phyloP scores from a whole-genome alignment of 495 filamentous ascomycete species.

The Hyphodiscus hymeniophilus region DNA sequence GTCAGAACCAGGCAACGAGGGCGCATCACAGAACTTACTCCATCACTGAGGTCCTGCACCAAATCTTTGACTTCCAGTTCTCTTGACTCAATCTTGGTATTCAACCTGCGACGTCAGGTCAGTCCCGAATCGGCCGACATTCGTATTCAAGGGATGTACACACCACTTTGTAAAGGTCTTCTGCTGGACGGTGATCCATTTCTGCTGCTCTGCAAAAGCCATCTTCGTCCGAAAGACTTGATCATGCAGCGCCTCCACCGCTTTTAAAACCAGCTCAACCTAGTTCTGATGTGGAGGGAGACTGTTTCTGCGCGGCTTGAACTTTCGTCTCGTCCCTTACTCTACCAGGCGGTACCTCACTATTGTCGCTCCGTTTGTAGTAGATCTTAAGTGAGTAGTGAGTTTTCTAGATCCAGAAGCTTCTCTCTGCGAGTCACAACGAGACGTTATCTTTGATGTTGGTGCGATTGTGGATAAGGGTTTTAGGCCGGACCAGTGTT shows the following conservation, averaged over 20 bases:
- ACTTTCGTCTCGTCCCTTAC: not conserved
- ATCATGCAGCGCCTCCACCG: slow-evolving; percentile 21
- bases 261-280: slow-evolving; percentile 8
- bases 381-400: slow-evolving; percentile 16
- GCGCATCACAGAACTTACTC: slow-evolving; percentile 50
- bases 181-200: slow-evolving; percentile 94
- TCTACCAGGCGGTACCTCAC: slow-evolving; percentile 1
- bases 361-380: not conserved
- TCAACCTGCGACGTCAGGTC: slow-evolving; percentile 55
- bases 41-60: slow-evolving; percentile 83
- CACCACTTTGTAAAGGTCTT: slow-evolving; percentile 99
- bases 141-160: slow-evolving; percentile 7
- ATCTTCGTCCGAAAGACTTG: slow-evolving; percentile 34
- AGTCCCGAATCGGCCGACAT: not conserved
- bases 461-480: slow-evolving; percentile 8
- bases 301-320: slow-evolving; percentile 6
- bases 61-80: slow-evolving; percentile 72
- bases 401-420: slow-evolving; percentile 16
- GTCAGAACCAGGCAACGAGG: slow-evolving; percentile 1
- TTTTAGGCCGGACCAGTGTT: not conserved
- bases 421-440: slow-evolving; percentile 16
- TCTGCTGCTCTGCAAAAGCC: slow-evolving; percentile 59
- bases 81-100: slow-evolving; percentile 79
- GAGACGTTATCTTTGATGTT: slow-evolving; percentile 7
- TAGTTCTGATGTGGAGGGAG: slow-evolving; percentile 10